A percentile compares a stretch with the other conserved stretches of the same genome.
Evolutionary conservation across 805 yeast species (phyloP).

Genomic region (Teunomyces barrocoloradensis): DNA sequence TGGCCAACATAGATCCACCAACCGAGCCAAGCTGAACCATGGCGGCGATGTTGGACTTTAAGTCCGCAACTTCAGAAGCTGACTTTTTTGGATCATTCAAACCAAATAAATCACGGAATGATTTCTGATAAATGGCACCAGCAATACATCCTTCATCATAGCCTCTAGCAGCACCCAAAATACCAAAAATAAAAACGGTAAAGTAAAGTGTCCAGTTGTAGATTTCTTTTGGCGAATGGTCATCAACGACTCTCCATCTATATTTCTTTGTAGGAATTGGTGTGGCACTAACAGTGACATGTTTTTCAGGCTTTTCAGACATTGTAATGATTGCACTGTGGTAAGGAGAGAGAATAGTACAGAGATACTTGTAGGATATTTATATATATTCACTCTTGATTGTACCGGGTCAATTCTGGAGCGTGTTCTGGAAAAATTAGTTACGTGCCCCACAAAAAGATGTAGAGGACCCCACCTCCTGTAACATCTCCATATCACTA

Average conservation of each 20-base stretch:
- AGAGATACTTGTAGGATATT: neutral
- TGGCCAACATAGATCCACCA: slow-evolving; percentile 51
- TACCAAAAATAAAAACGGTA: slow-evolving; percentile 50
- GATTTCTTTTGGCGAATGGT: slow-evolving; percentile 43
- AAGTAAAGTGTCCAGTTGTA: slow-evolving; percentile 46
- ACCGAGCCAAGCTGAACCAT: slow-evolving; percentile 60
- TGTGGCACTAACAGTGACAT: neutral
- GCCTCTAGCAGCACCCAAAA: slow-evolving; percentile 57
- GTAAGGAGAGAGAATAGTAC: neutral
- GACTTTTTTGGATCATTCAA: slow-evolving; percentile 38
- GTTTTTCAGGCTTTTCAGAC: neutral
- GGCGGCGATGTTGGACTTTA: slow-evolving; percentile 52
- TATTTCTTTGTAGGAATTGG: slow-evolving; percentile 5
- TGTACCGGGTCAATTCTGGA: neutral
- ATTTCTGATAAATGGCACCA: slow-evolving; percentile 43
- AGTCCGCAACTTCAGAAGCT: slow-evolving; percentile 37
- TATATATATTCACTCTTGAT: neutral
- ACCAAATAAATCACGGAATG: slow-evolving; percentile 45
- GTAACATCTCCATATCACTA: neutral
- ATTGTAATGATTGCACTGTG: neutral
- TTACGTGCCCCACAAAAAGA: neutral
- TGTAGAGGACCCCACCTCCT: neutral
- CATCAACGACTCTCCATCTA: slow-evolving; percentile 24
- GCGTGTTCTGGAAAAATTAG: neutral
- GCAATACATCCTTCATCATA: slow-evolving; percentile 54